Conservation (phyloP, 2,329 filamentous ascomycete species). For the Magnaporthiopsis incrustans region DNA sequence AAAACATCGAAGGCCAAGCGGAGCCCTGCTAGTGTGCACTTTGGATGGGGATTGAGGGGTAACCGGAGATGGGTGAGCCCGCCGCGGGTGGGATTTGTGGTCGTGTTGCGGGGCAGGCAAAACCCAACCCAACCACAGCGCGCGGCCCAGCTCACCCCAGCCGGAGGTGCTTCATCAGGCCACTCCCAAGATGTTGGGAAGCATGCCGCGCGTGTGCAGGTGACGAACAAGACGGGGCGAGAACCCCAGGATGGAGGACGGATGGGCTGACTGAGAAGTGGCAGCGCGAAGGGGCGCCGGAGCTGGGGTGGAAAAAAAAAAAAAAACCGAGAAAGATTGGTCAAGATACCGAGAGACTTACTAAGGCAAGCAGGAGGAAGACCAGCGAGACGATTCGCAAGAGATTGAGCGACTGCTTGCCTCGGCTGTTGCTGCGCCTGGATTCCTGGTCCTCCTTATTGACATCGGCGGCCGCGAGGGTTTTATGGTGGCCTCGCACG, state of each 20-base stretch:
- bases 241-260: not conserved
- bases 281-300: not conserved
- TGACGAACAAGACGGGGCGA: not conserved
- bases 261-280: not conserved
- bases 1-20: not conserved
- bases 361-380: constrained; percentile 21
- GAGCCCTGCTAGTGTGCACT: not conserved
- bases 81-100: not conserved
- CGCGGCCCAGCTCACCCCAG: not conserved
- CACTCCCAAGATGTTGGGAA: constrained; percentile 8
- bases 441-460: constrained; percentile 13
- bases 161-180: not conserved
- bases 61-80: not conserved
- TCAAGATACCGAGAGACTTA: constrained; percentile 16
- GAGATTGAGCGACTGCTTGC: constrained; percentile 14
- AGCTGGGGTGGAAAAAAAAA: not conserved
- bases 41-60: not conserved
- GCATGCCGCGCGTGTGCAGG: constrained; percentile 9
- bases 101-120: no score
- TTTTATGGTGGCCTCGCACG: not conserved
- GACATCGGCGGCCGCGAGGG: not conserved
- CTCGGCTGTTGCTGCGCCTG: not conserved
- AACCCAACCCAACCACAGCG: not conserved
- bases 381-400: constrained; percentile 22
- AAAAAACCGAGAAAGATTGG: not conserved